Evolutionary conservation across 306 rosid species (phyloP), one percentile per base, ranked within the genome.

Genomic region (Adenanthera pavonina): DNA sequence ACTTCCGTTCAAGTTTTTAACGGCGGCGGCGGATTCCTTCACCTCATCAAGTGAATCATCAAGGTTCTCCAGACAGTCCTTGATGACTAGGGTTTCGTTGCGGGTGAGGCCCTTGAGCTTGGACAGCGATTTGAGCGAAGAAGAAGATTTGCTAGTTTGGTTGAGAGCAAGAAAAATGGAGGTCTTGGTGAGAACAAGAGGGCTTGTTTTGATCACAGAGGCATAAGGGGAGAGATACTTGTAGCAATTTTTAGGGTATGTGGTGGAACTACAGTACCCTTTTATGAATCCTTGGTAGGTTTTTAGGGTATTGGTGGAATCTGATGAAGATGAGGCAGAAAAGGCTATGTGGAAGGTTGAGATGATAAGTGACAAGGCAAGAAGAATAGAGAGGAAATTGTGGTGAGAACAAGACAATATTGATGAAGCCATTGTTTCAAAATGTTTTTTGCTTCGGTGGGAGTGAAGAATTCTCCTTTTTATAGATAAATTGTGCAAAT

Each of bases 11-110:
- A 89, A 47, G 56, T 17, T 52, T 7, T 14, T 46, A 14, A 85
- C 5, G 1, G 77, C 82, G 0, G 9, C 19, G 2, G 54, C 67
- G 2, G 91, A 89, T 56, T 85, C 33, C 35, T 74, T 14, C 7
- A 87, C 85, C 0, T 69, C 72, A 67, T 82, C 84, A 14, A 84
- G 38, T 0, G 81, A 7, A 35, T 77, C 74, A 3, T 60, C 59
- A 0, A 85, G 13, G 41, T 87, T 87, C 80, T 81, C 87, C 1
- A 12, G 2, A 65, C 92, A 89, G 17, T 87, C 92, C 0, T 48
- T 49, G 7, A 89, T 12, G 3, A 80, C 82, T 0, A 3, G 44
- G 0, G 77, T 76, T 53, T 89, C 92, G 1, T 5, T 19, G 15
- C 17, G 75, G 30, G 87, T 76, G 9, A 87, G 70, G 12, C 33